phyloP scores from a whole-genome alignment of 208 protist genomes.

The Trichomonas tenax region DNA sequence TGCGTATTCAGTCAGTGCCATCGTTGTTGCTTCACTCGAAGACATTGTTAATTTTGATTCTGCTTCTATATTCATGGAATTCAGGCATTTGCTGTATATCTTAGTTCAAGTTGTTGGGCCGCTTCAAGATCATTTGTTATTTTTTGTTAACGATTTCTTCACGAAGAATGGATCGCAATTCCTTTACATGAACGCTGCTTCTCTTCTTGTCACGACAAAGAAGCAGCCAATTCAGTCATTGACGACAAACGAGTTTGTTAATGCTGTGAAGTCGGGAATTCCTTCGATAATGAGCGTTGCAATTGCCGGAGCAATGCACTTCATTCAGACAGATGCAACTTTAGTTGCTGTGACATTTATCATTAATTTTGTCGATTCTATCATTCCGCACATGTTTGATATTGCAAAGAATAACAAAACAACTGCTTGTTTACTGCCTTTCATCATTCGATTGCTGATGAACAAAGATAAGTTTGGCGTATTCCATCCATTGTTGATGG shows the following conservation, averaged over 20 bases:
- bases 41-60: background rate
- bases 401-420: background rate
- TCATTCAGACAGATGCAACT: background rate
- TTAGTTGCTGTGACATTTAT: background rate
- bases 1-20: background rate
- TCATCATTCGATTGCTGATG: background rate
- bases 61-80: background rate
- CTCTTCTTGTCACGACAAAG: background rate
- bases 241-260: background rate
- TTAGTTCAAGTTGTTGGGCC: background rate
- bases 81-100: background rate
- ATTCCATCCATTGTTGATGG: background rate
- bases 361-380: background rate
- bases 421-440: background rate
- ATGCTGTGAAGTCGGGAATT: background rate
- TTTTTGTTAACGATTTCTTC: background rate
- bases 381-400: background rate
- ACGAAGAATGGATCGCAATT: background rate
- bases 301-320: background rate
- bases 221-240: background rate
- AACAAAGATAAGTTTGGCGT: background rate
- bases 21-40: background rate
- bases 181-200: background rate
- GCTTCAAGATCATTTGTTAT: background rate
- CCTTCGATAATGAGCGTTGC: background rate